These are phyloP conservation scores for Inga laurina DNA, from an alignment of 306 rosid species.

Conservation along the genomic window DNA sequence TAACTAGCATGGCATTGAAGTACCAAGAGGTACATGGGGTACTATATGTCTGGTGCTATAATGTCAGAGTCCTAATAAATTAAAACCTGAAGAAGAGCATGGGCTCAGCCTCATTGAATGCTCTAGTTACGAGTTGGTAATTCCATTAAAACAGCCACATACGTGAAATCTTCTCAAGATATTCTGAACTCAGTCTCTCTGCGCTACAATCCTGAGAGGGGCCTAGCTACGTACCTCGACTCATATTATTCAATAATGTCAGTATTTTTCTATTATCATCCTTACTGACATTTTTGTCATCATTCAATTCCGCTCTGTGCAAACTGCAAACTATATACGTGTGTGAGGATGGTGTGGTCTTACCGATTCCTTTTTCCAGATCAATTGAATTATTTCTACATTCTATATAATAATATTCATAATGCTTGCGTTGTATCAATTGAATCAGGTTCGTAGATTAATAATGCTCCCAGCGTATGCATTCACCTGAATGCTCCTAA, in stretches of 20 bases:
- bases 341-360: background rate
- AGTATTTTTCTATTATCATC: background rate
- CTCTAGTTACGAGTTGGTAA: conserved; percentile 30
- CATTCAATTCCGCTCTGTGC: background rate
- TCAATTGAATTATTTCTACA: background rate
- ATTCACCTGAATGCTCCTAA: conserved; percentile 1
- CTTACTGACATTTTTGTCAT: conserved; percentile 26
- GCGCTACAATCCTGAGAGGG: background rate
- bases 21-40: conserved; percentile 32
- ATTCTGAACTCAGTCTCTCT: background rate
- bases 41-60: conserved; percentile 33
- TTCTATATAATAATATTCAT: background rate
- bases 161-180: conserved; percentile 16
- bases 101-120: conserved; percentile 33
- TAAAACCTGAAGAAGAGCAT: background rate
- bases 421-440: background rate
- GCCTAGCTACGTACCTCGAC: conserved; percentile 2
- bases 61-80: conserved; percentile 33
- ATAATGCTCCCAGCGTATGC: conserved; percentile 6
- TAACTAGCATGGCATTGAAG: background rate
- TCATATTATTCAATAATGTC: background rate
- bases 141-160: conserved; percentile 25
- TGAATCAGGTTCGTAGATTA: conserved; percentile 1
- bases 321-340: too few relatives aligned
- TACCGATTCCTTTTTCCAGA: background rate